Conservation (phyloP, 331 rosid species). For the Telfairia occidentalis region DNA sequence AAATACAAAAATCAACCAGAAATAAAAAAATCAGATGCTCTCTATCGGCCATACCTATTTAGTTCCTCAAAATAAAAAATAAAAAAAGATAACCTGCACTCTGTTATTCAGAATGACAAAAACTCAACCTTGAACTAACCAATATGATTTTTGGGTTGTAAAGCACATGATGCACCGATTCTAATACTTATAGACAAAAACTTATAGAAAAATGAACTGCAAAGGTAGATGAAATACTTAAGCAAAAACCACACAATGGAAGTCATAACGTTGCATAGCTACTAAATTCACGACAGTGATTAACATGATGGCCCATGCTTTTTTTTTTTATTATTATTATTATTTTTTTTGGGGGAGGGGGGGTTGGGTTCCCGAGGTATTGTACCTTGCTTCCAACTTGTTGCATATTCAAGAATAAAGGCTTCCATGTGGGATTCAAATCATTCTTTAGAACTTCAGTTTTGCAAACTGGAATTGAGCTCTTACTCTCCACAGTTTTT, state of each 20-base stretch:
- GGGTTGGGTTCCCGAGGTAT: background rate
- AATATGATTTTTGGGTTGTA: background rate
- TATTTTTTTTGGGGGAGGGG: too few relatives aligned
- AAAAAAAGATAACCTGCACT: background rate
- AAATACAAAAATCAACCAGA: conserved; percentile 24
- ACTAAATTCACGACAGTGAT: background rate
- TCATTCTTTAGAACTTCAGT: conserved; percentile 87
- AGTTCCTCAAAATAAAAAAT: background rate
- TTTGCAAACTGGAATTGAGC: conserved; percentile 70
- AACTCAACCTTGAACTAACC: background rate
- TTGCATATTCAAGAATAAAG: conserved; percentile 68
- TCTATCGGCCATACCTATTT: background rate
- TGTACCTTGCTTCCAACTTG: conserved; percentile 95
- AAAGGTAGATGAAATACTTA: background rate
- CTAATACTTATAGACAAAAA: background rate
- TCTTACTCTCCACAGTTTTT: conserved; percentile 57
- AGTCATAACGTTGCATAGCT: background rate
- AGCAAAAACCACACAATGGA: background rate
- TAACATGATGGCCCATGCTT: background rate
- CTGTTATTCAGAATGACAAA: background rate
- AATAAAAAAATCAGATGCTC: conserved; percentile 7
- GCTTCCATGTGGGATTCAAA: conserved; percentile 73
- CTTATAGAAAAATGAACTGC: background rate
- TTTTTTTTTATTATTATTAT: too few relatives aligned
- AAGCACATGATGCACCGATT: conserved; percentile 3